Evolutionary conservation across 495 filamentous ascomycete genomes (phyloP).

Genomic region (Durotheca rogersii): DNA sequence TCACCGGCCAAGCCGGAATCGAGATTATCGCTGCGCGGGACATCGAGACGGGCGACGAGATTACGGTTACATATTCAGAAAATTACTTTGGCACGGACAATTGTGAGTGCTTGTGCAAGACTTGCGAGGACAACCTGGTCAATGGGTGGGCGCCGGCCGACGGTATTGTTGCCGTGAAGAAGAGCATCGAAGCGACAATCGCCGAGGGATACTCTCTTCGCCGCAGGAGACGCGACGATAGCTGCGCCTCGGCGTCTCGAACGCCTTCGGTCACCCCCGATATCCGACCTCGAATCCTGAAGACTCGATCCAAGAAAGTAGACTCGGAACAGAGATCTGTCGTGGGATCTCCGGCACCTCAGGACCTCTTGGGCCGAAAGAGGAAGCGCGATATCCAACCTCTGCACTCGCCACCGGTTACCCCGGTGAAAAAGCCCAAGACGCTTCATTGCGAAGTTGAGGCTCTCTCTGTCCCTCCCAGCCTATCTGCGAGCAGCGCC

Average conservation of each 20-base stretch:
- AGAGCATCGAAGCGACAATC: conserved; percentile 44
- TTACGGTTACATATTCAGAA: conserved; percentile 92
- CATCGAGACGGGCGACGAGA: conserved; percentile 87
- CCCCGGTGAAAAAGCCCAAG: conserved; percentile 47
- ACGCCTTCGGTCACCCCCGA: conserved; percentile 51
- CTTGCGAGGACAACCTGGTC: conserved; percentile 71
- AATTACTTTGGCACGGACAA: conserved; percentile 96
- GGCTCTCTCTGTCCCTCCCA: conserved; percentile 25
- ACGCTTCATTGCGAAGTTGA: conserved; percentile 37
- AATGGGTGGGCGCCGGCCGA: conserved; percentile 75
- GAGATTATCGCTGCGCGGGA: conserved; percentile 76
- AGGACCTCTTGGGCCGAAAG: conserved; percentile 27
- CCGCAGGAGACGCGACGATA: conserved; percentile 45
- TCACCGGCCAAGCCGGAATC: conserved; percentile 80
- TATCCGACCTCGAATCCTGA: conserved; percentile 46
- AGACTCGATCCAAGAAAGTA: conserved; percentile 34
- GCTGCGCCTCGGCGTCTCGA: conserved; percentile 41
- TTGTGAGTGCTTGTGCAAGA: conserved; percentile 88
- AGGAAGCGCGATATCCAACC: conserved; percentile 37
- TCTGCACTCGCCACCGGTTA: conserved; percentile 47
- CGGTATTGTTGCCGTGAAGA: conserved; percentile 37
- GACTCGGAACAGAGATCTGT: conserved; percentile 35
- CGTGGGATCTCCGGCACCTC: conserved; percentile 19
- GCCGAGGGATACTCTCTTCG: conserved; percentile 47
- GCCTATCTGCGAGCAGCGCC: conserved; percentile 31